Evolutionary conservation across 306 rosid genomes (phyloP), one percentile per base, ranked within the genome.

Genomic region (Vigna radiata): DNA sequence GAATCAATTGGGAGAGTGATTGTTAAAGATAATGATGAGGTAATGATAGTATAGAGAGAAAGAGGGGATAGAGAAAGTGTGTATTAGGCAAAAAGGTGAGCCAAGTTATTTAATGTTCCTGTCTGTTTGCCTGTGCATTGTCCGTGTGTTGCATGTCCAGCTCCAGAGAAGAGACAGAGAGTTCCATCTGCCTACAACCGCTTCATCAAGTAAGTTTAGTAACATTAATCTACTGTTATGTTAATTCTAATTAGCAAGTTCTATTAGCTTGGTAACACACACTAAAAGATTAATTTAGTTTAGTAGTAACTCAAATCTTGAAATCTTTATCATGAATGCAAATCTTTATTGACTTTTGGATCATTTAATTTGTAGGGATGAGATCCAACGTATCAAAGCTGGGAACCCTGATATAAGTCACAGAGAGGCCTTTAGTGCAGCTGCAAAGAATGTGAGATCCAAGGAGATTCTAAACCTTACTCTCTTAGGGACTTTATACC

Each of bases 111-210:
- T 82, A 81, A 86, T 83, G 78, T 65, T 65, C 29, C 76, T 78
- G 81, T 88, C 77, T 76, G 63, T 76, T 79, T 85, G 80, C 67
- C 63, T 80, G 67, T 72, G 56, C 53, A 70, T 79, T 86, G 73
- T 79, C 68, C 49, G 68, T 67, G 86, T 84, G 78, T 84, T 84
- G 72, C 70, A 47, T 82, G 83, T 79, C 80, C 97, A 94, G 98
- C 98, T 77, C 97, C 98, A 77, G 98, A 94, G 83, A 94, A 94
- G 90, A 90, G 96, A 84, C 98, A 94, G 87, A 88, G 98, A 86
- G 97, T 94, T 66, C 98, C 98, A 82, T 94, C 98, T 88, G 98
- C 98, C 49, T 94, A 94, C 92, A 94, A 94, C 70, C 96, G 98
- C 83, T 94, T 94, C 94, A 94, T 94, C 86, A 94, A 94, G 98